Percentiles rank a stretch among this genome's conserved stretches.
phyloP scores from a whole-genome alignment of 2,329 filamentous ascomycete genomes.

The Cercospora nicotianae region DNA sequence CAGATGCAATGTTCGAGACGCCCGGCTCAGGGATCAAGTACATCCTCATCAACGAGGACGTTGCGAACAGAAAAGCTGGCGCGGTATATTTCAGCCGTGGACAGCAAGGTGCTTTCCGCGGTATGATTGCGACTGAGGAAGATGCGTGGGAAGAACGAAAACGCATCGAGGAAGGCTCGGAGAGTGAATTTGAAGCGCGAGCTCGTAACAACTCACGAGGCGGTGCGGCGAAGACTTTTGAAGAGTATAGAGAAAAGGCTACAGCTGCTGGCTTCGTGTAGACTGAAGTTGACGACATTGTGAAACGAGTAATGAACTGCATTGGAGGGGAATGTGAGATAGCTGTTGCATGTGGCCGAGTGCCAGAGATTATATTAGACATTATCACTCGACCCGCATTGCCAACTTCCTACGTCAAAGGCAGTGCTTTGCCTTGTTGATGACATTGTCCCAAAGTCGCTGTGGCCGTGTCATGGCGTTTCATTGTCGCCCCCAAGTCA shows the following conservation, averaged over 20 bases:
- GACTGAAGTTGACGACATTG: neutral
- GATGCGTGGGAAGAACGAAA: conserved; percentile 48
- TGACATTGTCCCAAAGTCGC: neutral
- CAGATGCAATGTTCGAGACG: conserved; percentile 50
- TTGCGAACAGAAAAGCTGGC: conserved; percentile 44
- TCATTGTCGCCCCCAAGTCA: neutral
- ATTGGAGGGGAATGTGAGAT: neutral
- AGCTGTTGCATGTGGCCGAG: neutral
- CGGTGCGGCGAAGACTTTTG: conserved; percentile 43
- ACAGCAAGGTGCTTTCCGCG: conserved; percentile 43
- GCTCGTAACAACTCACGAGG: conserved; percentile 34
- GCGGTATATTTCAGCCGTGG: conserved; percentile 49
- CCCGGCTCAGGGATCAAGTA: conserved; percentile 49
- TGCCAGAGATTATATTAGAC: neutral
- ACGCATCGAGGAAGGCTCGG: conserved; percentile 32
- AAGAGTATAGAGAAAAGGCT: conserved; percentile 50
- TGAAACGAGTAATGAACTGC: neutral
- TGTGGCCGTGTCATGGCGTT: neutral
- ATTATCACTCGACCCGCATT: neutral
- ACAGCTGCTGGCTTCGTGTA: conserved; percentile 38
- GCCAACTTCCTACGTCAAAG: neutral
- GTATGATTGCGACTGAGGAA: conserved; percentile 46
- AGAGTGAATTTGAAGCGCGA: conserved; percentile 31
- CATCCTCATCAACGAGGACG: conserved; percentile 49
- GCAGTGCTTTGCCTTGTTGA: neutral